Percentiles rank a stretch among this genome's conserved stretches.
Conservation (phyloP, 2,329 filamentous ascomycete species). For the Zymoseptoria passerinii region DNA sequence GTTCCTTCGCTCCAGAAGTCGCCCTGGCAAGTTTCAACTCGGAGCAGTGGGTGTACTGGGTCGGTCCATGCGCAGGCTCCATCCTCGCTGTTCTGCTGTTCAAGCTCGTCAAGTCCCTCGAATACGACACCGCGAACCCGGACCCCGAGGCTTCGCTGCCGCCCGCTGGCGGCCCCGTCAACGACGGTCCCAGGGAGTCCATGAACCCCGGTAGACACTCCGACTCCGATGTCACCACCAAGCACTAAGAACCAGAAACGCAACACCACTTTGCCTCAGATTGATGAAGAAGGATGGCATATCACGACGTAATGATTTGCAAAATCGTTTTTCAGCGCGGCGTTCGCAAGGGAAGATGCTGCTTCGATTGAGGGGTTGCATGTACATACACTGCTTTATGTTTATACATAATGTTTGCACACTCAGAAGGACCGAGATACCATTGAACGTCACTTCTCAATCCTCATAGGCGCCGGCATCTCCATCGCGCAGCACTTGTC, state of each 20-base stretch:
- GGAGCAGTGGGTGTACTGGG: constrained; percentile 12
- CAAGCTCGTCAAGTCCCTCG: constrained; percentile 26
- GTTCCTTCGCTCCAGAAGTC: constrained; percentile 28
- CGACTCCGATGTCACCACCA: not conserved
- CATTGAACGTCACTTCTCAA: no score
- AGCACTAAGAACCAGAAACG: not conserved
- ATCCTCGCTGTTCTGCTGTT: constrained; percentile 26
- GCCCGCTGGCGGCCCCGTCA: not conserved
- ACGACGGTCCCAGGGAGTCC: not conserved
- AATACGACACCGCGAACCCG: constrained; percentile 29
- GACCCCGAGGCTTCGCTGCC: constrained; percentile 1
- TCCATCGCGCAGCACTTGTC: no score
- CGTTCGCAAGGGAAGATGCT: not conserved
- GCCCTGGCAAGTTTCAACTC: constrained; percentile 21
- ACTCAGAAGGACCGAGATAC: no score
- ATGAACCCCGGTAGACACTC: not conserved
- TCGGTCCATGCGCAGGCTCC: constrained; percentile 25
- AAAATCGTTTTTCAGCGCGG: not conserved
- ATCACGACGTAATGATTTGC: not conserved
- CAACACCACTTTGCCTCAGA: not conserved
- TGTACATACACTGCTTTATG: not conserved
- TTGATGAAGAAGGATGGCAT: not conserved
- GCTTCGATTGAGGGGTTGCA: not conserved
- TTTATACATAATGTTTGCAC: not conserved
- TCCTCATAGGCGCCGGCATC: no score